A percentile compares a stretch with the other conserved stretches of the same genome.
Evolutionary conservation across 176 grass and related monocot genomes (phyloP).

Genomic region (Carex scoparia): DNA sequence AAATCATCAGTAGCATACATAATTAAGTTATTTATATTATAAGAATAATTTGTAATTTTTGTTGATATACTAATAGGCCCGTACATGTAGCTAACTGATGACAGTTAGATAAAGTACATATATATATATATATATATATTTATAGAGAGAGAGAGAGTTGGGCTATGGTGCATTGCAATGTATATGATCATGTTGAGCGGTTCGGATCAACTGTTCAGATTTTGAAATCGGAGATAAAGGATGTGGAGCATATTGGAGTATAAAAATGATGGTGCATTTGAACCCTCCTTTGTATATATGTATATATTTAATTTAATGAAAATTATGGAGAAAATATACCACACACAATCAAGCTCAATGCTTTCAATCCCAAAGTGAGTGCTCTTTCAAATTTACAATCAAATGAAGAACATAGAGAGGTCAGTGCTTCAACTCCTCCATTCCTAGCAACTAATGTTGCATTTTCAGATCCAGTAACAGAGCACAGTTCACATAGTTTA

Average conservation of each 20-base stretch:
- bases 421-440: constrained; percentile 59
- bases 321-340: constrained; percentile 36
- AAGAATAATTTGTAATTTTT: neutral
- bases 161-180: no score
- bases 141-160: no score
- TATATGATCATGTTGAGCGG: no score
- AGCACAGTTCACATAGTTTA: constrained; percentile 47
- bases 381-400: constrained; percentile 35
- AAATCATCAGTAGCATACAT: neutral
- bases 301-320: neutral
- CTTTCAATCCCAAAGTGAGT: constrained; percentile 50
- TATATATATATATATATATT: no score
- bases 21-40: neutral
- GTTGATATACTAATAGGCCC: constrained; percentile 5
- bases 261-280: no score
- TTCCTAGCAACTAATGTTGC: constrained; percentile 55
- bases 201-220: no score
- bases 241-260: no score
- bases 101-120: neutral
- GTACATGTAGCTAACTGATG: neutral
- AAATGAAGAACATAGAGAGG: constrained; percentile 54
- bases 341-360: constrained; percentile 56
- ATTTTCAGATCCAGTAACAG: constrained; percentile 49
- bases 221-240: no score
- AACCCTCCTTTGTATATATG: no score